Conservation (phyloP, 2,329 filamentous ascomycete species). For the Laburnicola sp. region DNA sequence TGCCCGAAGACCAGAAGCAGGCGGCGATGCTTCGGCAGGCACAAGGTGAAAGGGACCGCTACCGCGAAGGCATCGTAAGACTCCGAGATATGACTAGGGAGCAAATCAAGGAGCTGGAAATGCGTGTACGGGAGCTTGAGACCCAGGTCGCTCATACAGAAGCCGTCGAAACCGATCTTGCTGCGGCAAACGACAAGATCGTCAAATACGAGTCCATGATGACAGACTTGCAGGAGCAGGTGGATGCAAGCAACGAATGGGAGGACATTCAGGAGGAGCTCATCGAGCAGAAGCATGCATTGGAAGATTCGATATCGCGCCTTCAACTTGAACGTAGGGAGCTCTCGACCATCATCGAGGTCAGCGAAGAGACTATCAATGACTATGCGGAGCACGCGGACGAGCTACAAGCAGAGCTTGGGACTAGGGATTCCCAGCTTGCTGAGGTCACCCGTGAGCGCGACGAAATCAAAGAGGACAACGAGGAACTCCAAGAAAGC, state of each 20-base stretch:
- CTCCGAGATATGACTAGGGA: slow-evolving; percentile 86
- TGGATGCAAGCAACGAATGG: slow-evolving; percentile 83
- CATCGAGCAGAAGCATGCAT: slow-evolving; percentile 80
- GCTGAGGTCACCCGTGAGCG: slow-evolving; percentile 76
- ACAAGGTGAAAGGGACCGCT: slow-evolving; percentile 84
- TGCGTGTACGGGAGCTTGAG: slow-evolving; percentile 49
- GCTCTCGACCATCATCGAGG: slow-evolving; percentile 83
- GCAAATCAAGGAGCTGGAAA: slow-evolving; percentile 75
- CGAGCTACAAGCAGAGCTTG: slow-evolving; percentile 90
- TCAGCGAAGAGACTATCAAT: slow-evolving; percentile 91
- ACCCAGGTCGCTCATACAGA: slow-evolving; percentile 38
- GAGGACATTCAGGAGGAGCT: slow-evolving; percentile 95
- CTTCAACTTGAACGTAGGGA: slow-evolving; percentile 82
- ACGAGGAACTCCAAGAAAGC: slow-evolving; percentile 90
- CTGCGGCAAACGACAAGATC: background rate
- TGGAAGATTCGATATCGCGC: slow-evolving; percentile 81
- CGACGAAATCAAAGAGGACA: slow-evolving; percentile 73
- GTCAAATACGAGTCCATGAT: slow-evolving; percentile 72
- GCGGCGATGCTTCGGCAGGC: slow-evolving; percentile 89
- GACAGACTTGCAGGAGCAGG: slow-evolving; percentile 84
- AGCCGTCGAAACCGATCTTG: slow-evolving; percentile 46
- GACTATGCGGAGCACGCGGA: slow-evolving; percentile 93
- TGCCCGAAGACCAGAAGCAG: slow-evolving; percentile 83
- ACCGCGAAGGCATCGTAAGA: slow-evolving; percentile 81
- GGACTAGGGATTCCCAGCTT: slow-evolving; percentile 82